Evolutionary conservation across 495 filamentous ascomycete genomes (phyloP), one percentile per base, ranked within the genome.

Genomic region (Terfezia claveryi): DNA sequence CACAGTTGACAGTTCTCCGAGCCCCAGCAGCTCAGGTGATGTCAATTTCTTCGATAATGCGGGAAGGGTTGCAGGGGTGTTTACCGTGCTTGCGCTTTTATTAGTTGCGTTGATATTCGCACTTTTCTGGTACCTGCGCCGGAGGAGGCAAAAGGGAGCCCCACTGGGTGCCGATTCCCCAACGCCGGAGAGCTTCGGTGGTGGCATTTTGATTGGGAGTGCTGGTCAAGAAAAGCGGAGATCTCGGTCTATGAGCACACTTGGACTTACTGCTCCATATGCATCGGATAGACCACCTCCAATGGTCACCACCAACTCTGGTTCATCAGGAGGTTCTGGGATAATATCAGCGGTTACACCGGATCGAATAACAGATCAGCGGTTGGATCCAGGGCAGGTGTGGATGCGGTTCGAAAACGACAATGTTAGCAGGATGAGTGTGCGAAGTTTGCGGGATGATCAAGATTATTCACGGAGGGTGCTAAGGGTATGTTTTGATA

Each of bases 51-150:
- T 65, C 52, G 62, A 59, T 12, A 57, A 60, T 17, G 54, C 63
- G 50, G 68, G 66, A 2, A 57, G 62, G 12, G 56, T 61, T 55
- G 66, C 65, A 10, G 68, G 69, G 38, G 58, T 64, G 50, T 60
- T 68, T 50, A 61, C 69, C 8, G 68, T 67, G 20, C 56, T 71
- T 37, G 63, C 66, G 10, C 17, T 67, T 49, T 51, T 58, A 10
- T 36, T 67, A 16, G 53, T 64, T 52, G 46, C 55, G 12, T 27
- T 66, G 10, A 49, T 70, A 38, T 67, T 59, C 16, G 63, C 49
- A 2, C 37, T 65, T 50, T 44, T 65, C 49, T 60, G 64, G 38
- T 62, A 56, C 23, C 55, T 52, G 17, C 61, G 53, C 41, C 59
- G 59, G 12, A 54, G 57, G 38, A 62, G 59, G 8, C 53, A 49